Evolutionary conservation across 352 stramenopile genomes (phyloP).

Genomic region (Poterioochromonas sp.): DNA sequence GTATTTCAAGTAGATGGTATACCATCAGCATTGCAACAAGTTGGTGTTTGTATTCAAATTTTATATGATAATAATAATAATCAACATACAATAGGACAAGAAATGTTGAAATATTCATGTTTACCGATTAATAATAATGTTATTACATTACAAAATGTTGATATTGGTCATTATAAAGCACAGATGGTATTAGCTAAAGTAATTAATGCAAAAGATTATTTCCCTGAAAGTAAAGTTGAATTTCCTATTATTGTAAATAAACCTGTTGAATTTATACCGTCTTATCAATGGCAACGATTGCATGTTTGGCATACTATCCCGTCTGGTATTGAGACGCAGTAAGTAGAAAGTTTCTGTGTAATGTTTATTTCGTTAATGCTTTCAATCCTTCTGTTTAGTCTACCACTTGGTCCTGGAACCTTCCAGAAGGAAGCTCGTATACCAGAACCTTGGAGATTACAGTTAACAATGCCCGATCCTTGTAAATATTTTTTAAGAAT

Average conservation of each 20-base stretch:
- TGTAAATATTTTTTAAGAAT: constrained; percentile 22
- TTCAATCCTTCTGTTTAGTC: neutral
- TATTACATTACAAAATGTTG: neutral
- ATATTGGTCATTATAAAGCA: neutral
- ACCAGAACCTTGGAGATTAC: constrained; percentile 14
- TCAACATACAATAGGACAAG: no score
- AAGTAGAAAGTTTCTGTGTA: no score
- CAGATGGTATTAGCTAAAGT: neutral
- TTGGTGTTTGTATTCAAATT: neutral
- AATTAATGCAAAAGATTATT: neutral
- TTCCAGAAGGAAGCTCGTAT: constrained; percentile 4
- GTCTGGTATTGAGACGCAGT: neutral
- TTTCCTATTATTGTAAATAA: neutral
- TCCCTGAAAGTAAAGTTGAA: neutral
- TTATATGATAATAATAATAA: neutral
- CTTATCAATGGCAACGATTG: constrained; percentile 19
- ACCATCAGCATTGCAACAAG: neutral
- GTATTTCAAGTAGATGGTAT: neutral
- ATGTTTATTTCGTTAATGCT: neutral
- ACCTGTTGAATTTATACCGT: constrained; percentile 12
- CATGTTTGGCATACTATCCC: constrained; percentile 26
- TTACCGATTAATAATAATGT: neutral
- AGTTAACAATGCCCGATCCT: neutral
- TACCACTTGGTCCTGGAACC: neutral
- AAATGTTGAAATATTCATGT: neutral